These are phyloP conservation scores for Ceratocystis harringtonii DNA, from an alignment of 2,329 filamentous ascomycete genomes.

Conservation along the genomic window DNA sequence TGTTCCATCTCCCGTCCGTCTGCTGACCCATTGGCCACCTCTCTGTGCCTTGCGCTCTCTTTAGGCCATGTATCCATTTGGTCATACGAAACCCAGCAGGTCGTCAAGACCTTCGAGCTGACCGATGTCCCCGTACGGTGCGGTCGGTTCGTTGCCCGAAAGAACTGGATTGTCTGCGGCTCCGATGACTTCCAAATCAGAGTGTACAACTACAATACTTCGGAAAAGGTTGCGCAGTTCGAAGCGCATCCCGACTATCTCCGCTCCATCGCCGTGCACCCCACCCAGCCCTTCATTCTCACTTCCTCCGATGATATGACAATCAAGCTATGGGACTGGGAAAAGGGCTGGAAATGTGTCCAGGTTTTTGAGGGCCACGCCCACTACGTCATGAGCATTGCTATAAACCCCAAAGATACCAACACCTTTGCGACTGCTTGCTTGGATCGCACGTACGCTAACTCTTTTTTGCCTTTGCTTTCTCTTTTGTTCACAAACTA, in stretches of 20 bases:
- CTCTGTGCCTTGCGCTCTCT: neutral
- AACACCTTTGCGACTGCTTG: slow-evolving; percentile 87
- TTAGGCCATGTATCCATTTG: slow-evolving; percentile 95
- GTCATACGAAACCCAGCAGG: slow-evolving; percentile 92
- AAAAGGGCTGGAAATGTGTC: slow-evolving; percentile 94
- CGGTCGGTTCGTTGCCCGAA: slow-evolving; percentile 87
- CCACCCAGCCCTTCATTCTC: slow-evolving; percentile 85
- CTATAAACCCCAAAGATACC: slow-evolving; percentile 95
- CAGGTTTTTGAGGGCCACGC: slow-evolving; percentile 93
- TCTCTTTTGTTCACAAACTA: neutral
- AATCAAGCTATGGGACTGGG: slow-evolving; percentile 98
- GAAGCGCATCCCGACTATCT: slow-evolving; percentile 98
- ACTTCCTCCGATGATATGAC: slow-evolving; percentile 98
- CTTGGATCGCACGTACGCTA: slow-evolving; percentile 48
- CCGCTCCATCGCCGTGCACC: slow-evolving; percentile 88
- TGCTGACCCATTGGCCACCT: neutral
- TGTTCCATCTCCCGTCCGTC: slow-evolving; percentile 14
- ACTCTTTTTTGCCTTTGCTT: neutral
- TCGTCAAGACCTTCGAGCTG: slow-evolving; percentile 97
- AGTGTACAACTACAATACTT: slow-evolving; percentile 98
- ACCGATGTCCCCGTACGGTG: slow-evolving; percentile 96
- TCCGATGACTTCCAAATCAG: slow-evolving; percentile 80
- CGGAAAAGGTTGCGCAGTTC: slow-evolving; percentile 93
- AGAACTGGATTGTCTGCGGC: slow-evolving; percentile 98
- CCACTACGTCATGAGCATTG: slow-evolving; percentile 91